Conservation (phyloP, 306 rosid genomes). For the Dalbergia cultrata region DNA sequence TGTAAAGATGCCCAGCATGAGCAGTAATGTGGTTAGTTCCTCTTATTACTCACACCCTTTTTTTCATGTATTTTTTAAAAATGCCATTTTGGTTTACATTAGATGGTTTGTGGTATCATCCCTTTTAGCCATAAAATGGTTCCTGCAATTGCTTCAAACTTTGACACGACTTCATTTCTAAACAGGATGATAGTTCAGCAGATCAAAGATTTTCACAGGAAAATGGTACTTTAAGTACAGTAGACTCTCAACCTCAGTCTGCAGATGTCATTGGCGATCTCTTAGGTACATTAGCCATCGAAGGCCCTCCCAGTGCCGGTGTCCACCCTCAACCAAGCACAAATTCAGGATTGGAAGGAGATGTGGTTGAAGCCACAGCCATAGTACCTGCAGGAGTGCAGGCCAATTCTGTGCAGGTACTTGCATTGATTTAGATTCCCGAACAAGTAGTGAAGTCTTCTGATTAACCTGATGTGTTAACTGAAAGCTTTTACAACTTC, state of each 20-base stretch:
- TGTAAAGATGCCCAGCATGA: slow-evolving; percentile 79
- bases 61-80: neutral
- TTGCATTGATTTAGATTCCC: slow-evolving; percentile 14
- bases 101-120: slow-evolving; percentile 6
- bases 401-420: slow-evolving; percentile 85
- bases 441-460: slow-evolving; percentile 15
- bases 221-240: slow-evolving; percentile 73
- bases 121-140: slow-evolving; percentile 14
- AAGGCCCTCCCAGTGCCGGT: slow-evolving; percentile 79
- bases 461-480: slow-evolving; percentile 23
- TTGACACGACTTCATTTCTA: slow-evolving; percentile 40
- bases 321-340: slow-evolving; percentile 56
- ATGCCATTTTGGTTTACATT: slow-evolving; percentile 15
- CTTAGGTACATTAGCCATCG: slow-evolving; percentile 95
- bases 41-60: neutral
- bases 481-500: slow-evolving; percentile 18
- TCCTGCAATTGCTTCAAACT: slow-evolving; percentile 4
- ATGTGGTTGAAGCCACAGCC: slow-evolving; percentile 74
- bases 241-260: slow-evolving; percentile 68
- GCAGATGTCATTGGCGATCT: slow-evolving; percentile 86
- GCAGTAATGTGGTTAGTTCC: slow-evolving; percentile 68
- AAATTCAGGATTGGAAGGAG: slow-evolving; percentile 64
- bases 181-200: slow-evolving; percentile 73
- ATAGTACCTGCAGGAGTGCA: slow-evolving; percentile 91
- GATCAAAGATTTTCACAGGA: slow-evolving; percentile 64